phyloP scores from a whole-genome alignment of 129 eudicot species.

The Ambrosia trifida region DNA sequence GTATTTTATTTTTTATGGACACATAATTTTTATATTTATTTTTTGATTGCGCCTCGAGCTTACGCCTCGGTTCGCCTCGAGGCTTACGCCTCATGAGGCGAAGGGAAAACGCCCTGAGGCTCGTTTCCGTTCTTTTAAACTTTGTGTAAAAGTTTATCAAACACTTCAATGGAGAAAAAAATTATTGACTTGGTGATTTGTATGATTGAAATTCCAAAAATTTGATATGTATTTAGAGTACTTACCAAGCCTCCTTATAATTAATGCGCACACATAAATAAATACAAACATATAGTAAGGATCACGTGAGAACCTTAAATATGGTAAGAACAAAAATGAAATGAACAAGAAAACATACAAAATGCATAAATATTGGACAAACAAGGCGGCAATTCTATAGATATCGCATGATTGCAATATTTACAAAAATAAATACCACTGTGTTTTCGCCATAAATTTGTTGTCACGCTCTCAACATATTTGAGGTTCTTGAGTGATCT shows the following conservation, averaged over 20 bases:
- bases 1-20: no score
- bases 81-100: no score
- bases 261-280: slow-evolving; percentile 6
- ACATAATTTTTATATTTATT: no score
- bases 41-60: no score
- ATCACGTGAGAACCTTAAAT: not conserved
- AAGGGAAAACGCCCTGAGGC: no score
- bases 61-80: no score
- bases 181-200: not conserved
- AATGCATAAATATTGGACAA: not conserved
- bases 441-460: not conserved
- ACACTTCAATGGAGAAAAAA: not conserved
- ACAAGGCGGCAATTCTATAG: not conserved
- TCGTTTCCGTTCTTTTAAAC: no score
- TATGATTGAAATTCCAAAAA: not conserved
- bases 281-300: not conserved
- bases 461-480: not conserved
- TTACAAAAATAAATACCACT: not conserved
- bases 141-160: not conserved
- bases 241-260: not conserved
- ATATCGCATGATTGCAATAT: slow-evolving; percentile 7
- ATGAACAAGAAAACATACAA: not conserved
- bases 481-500: slow-evolving; percentile 1
- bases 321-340: not conserved
- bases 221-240: not conserved